Evolutionary conservation across 2,329 filamentous ascomycete species (phyloP).

Genomic region (Samsoniella hepiali): DNA sequence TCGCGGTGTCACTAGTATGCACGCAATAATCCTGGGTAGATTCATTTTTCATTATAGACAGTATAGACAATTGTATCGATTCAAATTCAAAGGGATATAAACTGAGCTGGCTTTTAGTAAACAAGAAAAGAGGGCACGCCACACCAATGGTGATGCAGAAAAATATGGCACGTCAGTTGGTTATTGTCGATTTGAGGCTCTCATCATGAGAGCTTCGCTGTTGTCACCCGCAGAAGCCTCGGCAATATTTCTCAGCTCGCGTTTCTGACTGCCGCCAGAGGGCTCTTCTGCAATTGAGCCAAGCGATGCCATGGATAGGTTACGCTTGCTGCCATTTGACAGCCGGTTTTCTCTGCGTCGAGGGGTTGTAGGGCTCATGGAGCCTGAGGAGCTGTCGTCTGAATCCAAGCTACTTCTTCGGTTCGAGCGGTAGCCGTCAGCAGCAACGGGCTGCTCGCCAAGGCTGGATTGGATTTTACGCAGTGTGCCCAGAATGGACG

Average conservation of each 20-base stretch:
- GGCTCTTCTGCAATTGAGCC: slow-evolving; percentile 46
- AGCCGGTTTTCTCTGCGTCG: slow-evolving; percentile 33
- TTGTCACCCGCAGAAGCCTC: background rate
- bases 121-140: background rate
- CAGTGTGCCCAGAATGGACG: slow-evolving; percentile 44
- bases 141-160: background rate
- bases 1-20: too few relatives aligned
- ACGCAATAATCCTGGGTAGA: too few relatives aligned
- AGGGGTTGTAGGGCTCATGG: slow-evolving; percentile 32
- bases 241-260: background rate
- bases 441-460: slow-evolving; percentile 36
- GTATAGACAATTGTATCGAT: slow-evolving; percentile 3
- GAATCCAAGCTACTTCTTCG: slow-evolving; percentile 36
- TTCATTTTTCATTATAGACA: too few relatives aligned
- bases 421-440: slow-evolving; percentile 26
- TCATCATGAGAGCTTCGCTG: slow-evolving; percentile 18
- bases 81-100: slow-evolving; percentile 14
- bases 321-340: slow-evolving; percentile 35
- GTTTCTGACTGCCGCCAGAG: background rate
- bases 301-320: slow-evolving; percentile 40
- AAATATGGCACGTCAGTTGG: background rate
- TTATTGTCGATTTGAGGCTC: background rate
- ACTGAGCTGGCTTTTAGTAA: slow-evolving; percentile 11
- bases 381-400: slow-evolving; percentile 37
- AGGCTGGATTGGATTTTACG: slow-evolving; percentile 45